These are phyloP conservation scores for Amanita phalloides DNA, from an alignment of 768 basidiomycete species.

Conservation along the genomic window DNA sequence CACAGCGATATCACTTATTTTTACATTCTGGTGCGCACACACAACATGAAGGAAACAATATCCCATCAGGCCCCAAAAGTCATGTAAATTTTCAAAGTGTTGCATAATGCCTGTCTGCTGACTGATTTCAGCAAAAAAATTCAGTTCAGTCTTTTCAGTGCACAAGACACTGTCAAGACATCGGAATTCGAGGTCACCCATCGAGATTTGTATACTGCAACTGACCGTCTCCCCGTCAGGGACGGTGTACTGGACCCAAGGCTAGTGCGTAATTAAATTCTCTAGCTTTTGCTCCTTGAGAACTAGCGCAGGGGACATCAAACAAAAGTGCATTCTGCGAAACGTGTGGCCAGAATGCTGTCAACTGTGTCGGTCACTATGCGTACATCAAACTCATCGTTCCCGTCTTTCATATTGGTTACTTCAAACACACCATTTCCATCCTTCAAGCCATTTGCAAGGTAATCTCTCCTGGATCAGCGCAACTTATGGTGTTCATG, in stretches of 20 bases:
- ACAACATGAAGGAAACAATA: conserved; percentile 70
- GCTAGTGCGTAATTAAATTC: conserved; percentile 42
- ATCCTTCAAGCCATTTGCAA: conserved; percentile 97
- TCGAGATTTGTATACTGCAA: conserved; percentile 81
- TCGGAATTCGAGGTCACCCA: conserved; percentile 96
- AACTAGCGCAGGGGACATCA: conserved; percentile 65
- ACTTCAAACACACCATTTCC: conserved; percentile 90
- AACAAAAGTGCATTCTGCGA: conserved; percentile 90
- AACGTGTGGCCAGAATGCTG: conserved; percentile 85
- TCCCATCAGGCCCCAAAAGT: conserved; percentile 74
- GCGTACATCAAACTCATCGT: conserved; percentile 96
- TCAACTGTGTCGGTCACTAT: conserved; percentile 97
- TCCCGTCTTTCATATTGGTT: conserved; percentile 97
- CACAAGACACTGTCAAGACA: conserved; percentile 91
- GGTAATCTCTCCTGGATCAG: conserved; percentile 28
- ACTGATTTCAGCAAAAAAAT: conserved; percentile 67
- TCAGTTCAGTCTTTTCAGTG: conserved; percentile 89
- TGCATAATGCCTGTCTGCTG: conserved; percentile 4
- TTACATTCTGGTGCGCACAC: no score
- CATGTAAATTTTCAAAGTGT: conserved; percentile 38
- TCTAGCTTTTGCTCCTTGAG: neutral
- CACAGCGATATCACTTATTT: neutral
- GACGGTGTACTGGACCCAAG: conserved; percentile 91
- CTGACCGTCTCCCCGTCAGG: conserved; percentile 75
- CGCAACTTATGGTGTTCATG: neutral